Evolutionary conservation across 2,329 filamentous ascomycete species (phyloP).

Genomic region (Fusarium poae): DNA sequence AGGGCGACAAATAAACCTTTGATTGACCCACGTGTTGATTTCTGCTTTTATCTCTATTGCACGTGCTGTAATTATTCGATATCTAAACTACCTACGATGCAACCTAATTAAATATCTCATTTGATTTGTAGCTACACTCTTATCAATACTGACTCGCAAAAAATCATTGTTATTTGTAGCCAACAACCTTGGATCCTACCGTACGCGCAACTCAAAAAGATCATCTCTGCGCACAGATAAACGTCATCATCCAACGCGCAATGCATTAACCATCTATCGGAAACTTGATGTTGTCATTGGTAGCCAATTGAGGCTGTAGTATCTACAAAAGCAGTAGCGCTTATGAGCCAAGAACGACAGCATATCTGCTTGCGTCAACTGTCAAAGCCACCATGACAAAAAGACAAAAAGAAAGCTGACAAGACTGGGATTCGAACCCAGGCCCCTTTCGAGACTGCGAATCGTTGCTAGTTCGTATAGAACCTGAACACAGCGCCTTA

Average conservation of each 20-base stretch:
- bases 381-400: neutral
- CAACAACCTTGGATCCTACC: neutral
- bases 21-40: slow-evolving; percentile 15
- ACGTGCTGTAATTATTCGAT: slow-evolving; percentile 21
- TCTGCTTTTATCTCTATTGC: neutral
- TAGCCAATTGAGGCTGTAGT: neutral
- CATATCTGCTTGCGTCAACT: neutral
- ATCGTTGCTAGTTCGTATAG: slow-evolving; percentile 26
- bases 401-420: slow-evolving; percentile 18
- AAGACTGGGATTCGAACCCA: slow-evolving; percentile 38
- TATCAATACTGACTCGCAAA: neutral
- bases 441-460: slow-evolving; percentile 37
- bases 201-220: neutral
- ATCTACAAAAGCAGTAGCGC: neutral
- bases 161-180: neutral
- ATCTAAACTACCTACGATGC: neutral
- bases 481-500: slow-evolving; percentile 39
- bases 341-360: slow-evolving; percentile 1
- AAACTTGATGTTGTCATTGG: neutral
- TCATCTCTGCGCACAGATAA: neutral
- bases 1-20: slow-evolving; percentile 10
- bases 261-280: neutral
- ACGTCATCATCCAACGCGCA: neutral
- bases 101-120: neutral
- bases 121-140: neutral